Evolutionary conservation across 306 rosid genomes (phyloP).

Genomic region (Gynostemma pentaphyllum): DNA sequence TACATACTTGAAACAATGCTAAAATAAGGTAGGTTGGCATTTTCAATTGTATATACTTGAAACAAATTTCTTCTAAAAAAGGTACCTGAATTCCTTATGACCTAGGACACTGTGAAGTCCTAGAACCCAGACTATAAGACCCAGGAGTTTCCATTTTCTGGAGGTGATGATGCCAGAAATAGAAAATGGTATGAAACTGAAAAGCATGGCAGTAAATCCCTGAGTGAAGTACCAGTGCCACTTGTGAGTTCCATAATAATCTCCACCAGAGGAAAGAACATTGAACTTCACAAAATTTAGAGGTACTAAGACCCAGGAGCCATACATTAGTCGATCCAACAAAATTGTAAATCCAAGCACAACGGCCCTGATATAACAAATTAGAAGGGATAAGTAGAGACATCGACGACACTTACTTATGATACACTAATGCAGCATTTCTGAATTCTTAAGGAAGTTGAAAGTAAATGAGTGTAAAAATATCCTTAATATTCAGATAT

Average conservation of each 20-base stretch:
- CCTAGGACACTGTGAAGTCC: slow-evolving; percentile 74
- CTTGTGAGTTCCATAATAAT: slow-evolving; percentile 88
- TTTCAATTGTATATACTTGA: neutral
- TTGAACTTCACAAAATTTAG: slow-evolving; percentile 84
- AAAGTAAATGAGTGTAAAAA: neutral
- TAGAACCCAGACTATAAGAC: slow-evolving; percentile 77
- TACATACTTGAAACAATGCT: neutral
- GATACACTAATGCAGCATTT: too few species aligned
- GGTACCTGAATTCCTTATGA: slow-evolving; percentile 94
- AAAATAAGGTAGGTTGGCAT: neutral
- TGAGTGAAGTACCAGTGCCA: slow-evolving; percentile 99
- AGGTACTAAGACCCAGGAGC: slow-evolving; percentile 80
- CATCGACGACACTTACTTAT: too few species aligned
- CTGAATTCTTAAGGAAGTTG: neutral
- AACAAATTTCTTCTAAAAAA: slow-evolving; percentile 8
- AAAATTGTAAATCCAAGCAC: slow-evolving; percentile 63
- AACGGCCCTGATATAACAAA: slow-evolving; percentile 37
- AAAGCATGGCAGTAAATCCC: slow-evolving; percentile 78
- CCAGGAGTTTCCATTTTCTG: slow-evolving; percentile 68
- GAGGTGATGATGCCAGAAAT: slow-evolving; percentile 62
- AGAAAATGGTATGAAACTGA: slow-evolving; percentile 70
- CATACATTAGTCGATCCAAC: slow-evolving; percentile 68
- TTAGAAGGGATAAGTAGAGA: neutral
- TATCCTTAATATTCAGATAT: neutral
- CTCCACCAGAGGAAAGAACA: slow-evolving; percentile 92